Conservation (phyloP, 75 land plant species). For the Sequoiadendron giganteum region DNA sequence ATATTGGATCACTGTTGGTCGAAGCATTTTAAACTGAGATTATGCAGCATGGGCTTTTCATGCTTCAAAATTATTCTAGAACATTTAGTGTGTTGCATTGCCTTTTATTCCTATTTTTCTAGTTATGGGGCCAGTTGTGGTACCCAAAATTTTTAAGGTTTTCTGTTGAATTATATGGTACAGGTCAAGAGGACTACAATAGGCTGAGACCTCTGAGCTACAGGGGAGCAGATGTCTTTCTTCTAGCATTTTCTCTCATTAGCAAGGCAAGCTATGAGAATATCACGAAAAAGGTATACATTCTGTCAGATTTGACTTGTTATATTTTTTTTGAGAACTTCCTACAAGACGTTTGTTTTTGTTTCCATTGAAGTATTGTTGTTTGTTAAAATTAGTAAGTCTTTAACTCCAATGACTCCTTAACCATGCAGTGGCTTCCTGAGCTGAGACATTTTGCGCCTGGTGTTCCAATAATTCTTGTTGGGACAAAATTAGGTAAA, state of each 20-base stretch:
- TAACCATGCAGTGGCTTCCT: conserved; percentile 55
- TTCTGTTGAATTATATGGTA: not conserved
- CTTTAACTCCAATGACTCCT: not conserved
- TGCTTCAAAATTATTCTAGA: not conserved
- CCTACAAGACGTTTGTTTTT: not conserved
- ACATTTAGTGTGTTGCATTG: not conserved
- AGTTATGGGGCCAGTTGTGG: not conserved
- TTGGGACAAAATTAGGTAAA: conserved; percentile 61
- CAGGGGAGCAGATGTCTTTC: conserved; percentile 63
- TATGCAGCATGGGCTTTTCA: not conserved
- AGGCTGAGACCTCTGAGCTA: conserved; percentile 60
- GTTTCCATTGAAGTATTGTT: not conserved
- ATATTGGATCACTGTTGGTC: not conserved
- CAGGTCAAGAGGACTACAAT: conserved; percentile 67
- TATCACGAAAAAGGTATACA: conserved; percentile 51
- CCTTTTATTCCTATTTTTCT: not conserved
- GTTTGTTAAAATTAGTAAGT: not conserved
- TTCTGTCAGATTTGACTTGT: conserved; percentile 13
- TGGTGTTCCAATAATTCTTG: conserved; percentile 54
- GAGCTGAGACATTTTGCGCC: conserved; percentile 64
- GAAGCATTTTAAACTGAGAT: not conserved
- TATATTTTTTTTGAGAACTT: not conserved
- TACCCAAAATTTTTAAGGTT: not conserved
- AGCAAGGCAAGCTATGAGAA: conserved; percentile 66
- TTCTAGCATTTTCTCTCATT: conserved; percentile 58